These are phyloP conservation scores for Globisporangium mamillatum DNA, from an alignment of 352 stramenopile genomes.

Conservation along the genomic window DNA sequence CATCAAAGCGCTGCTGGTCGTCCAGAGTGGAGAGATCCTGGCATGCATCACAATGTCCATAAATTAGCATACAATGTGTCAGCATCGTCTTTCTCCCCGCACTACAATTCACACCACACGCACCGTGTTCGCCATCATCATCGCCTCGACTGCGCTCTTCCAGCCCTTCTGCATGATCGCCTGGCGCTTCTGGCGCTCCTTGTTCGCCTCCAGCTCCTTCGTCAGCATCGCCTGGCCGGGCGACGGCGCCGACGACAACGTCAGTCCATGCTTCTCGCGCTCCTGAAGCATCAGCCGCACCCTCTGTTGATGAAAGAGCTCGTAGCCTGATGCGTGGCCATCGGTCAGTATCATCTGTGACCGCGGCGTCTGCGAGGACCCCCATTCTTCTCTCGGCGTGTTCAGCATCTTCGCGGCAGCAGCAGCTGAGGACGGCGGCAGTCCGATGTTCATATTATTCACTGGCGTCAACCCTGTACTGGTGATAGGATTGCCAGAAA, in stretches of 20 bases:
- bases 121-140: conserved; percentile 78
- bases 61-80: too few relatives aligned
- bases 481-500: conserved; percentile 16
- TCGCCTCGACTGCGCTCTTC: conserved; percentile 83
- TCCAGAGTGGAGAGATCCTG: conserved; percentile 52
- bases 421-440: conserved; percentile 38
- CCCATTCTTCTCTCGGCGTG: conserved; percentile 84
- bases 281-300: conserved; percentile 85
- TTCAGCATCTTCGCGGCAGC: conserved; percentile 47
- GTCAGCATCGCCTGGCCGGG: conserved; percentile 84
- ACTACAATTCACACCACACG: conserved; percentile 9
- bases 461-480: neutral
- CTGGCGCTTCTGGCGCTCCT: conserved; percentile 83
- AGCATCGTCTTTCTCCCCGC: too few relatives aligned
- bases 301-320: conserved; percentile 85
- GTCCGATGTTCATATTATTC: conserved; percentile 23
- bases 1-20: conserved; percentile 61
- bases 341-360: conserved; percentile 83
- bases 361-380: conserved; percentile 78
- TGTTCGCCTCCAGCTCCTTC: conserved; percentile 88
- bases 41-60: neutral
- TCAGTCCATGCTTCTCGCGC: conserved; percentile 74
- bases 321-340: conserved; percentile 78
- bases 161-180: conserved; percentile 89
- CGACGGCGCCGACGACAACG: conserved; percentile 72